Conservation (phyloP, 2,329 filamentous ascomycete species). For the Colletotrichum lindemuthianum region DNA sequence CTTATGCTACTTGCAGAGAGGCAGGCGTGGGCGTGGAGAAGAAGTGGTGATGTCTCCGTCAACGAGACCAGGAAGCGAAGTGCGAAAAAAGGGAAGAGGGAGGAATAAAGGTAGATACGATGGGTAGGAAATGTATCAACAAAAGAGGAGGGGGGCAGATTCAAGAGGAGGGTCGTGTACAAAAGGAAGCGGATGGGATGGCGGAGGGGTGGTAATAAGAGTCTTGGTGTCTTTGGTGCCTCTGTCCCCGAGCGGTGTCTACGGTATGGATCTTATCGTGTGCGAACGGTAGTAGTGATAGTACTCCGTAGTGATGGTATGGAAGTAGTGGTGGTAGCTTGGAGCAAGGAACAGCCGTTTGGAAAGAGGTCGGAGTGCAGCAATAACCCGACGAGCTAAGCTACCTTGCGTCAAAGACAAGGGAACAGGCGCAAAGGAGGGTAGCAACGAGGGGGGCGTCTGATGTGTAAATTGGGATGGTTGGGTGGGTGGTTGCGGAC, state of each 20-base stretch:
- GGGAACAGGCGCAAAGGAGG: slow-evolving; percentile 25
- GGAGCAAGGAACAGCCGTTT: slow-evolving; percentile 32
- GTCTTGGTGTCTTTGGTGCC: background rate
- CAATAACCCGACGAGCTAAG: slow-evolving; percentile 17
- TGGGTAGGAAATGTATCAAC: slow-evolving; percentile 7
- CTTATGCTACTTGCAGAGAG: background rate
- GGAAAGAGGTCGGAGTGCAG: slow-evolving; percentile 23
- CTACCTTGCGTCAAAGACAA: slow-evolving; percentile 24
- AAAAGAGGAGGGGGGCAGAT: slow-evolving; percentile 8
- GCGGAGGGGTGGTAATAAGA: slow-evolving; percentile 32
- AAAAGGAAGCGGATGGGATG: slow-evolving; percentile 21
- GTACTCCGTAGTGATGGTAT: slow-evolving; percentile 6
- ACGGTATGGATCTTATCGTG: slow-evolving; percentile 19
- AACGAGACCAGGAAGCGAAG: slow-evolving; percentile 21
- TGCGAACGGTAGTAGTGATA: background rate
- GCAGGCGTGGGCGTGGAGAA: slow-evolving; percentile 8
- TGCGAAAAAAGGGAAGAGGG: background rate
- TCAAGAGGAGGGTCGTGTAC: slow-evolving; percentile 1
- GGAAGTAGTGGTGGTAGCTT: slow-evolving; percentile 2
- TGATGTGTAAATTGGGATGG: slow-evolving; percentile 31
- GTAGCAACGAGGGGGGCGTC: slow-evolving; percentile 29
- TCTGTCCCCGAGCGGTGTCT: background rate
- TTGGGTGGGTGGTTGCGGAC: slow-evolving; percentile 29
- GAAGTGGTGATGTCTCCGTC: slow-evolving; percentile 20
- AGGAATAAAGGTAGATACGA: background rate